Conservation (phyloP, 2,329 filamentous ascomycete species). For the Stachybotrys echinatus region DNA sequence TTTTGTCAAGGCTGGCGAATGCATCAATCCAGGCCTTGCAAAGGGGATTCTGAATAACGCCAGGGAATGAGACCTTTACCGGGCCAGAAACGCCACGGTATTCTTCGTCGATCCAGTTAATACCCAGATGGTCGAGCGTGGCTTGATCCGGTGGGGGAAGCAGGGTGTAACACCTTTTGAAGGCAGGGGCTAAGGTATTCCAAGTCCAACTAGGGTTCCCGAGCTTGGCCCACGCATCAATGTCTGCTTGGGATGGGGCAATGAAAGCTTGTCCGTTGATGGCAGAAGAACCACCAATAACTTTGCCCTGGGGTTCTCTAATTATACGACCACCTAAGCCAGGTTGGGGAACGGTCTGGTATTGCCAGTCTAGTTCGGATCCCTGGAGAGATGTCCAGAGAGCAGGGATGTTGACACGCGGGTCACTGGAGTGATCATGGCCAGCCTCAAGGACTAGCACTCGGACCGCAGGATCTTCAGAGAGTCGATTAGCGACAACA, state of each 20-base stretch:
- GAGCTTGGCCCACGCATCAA: constrained; percentile 19
- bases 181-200: constrained; percentile 6
- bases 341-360: constrained; percentile 12
- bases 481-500: constrained; percentile 20
- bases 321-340: constrained; percentile 11
- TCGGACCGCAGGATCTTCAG: constrained; percentile 11
- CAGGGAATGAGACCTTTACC: constrained; percentile 2
- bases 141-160: not conserved
- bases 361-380: constrained; percentile 18
- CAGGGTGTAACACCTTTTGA: not conserved
- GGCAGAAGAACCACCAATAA: constrained; percentile 17
- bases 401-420: constrained; percentile 16
- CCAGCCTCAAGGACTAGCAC: constrained; percentile 24
- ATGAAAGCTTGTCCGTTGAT: constrained; percentile 16
- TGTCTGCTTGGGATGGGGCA: constrained; percentile 9
- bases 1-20: constrained; percentile 1
- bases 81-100: not conserved
- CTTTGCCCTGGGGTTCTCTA: constrained; percentile 11
- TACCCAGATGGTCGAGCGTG: constrained; percentile 2
- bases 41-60: not conserved
- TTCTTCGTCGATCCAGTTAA: constrained; percentile 2
- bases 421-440: constrained; percentile 17
- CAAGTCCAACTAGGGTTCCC: constrained; percentile 22
- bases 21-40: constrained; percentile 2
- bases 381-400: constrained; percentile 17